Evolutionary conservation across 2,329 filamentous ascomycete species (phyloP).

Genomic region (Calonectria honghensis): DNA sequence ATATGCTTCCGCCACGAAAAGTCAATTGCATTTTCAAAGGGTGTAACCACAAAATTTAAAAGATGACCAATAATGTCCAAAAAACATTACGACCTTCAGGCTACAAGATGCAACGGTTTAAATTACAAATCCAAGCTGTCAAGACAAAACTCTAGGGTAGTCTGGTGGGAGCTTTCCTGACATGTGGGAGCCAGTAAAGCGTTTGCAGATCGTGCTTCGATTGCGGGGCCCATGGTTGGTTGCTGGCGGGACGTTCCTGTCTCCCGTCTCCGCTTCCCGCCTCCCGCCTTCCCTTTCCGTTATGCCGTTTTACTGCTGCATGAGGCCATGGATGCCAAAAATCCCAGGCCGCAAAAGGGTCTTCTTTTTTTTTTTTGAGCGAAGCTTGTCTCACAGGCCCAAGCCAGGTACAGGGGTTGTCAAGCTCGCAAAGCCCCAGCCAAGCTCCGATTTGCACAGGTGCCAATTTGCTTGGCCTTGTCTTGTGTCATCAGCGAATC

Average conservation of each 20-base stretch:
- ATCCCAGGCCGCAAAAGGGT: constrained; percentile 32
- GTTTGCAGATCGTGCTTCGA: constrained; percentile 30
- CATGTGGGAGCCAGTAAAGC: constrained; percentile 29
- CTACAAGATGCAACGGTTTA: background rate
- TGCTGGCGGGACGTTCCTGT: constrained; percentile 29
- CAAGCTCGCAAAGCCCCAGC: constrained; percentile 15
- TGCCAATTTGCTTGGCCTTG: constrained; percentile 31
- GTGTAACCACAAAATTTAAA: background rate
- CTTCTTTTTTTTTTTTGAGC: constrained; percentile 29
- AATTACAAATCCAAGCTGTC: background rate
- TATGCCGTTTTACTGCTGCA: constrained; percentile 22
- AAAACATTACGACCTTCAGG: background rate
- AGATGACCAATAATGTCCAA: background rate
- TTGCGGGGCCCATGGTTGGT: constrained; percentile 27
- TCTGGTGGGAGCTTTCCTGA: background rate
- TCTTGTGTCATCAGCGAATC: background rate
- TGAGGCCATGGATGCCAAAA: constrained; percentile 29
- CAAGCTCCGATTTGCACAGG: constrained; percentile 37
- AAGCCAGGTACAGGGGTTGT: constrained; percentile 27
- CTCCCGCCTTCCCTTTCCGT: constrained; percentile 17
- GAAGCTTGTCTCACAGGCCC: constrained; percentile 30
- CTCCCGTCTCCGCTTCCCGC: constrained; percentile 29
- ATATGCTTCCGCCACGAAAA: constrained; percentile 5
- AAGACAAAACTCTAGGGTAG: constrained; percentile 3
- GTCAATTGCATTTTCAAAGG: background rate